A percentile compares a stretch with the other conserved stretches of the same genome.
Conservation (phyloP, 2,329 filamentous ascomycete genomes). For the Alternaria conjuncta region DNA sequence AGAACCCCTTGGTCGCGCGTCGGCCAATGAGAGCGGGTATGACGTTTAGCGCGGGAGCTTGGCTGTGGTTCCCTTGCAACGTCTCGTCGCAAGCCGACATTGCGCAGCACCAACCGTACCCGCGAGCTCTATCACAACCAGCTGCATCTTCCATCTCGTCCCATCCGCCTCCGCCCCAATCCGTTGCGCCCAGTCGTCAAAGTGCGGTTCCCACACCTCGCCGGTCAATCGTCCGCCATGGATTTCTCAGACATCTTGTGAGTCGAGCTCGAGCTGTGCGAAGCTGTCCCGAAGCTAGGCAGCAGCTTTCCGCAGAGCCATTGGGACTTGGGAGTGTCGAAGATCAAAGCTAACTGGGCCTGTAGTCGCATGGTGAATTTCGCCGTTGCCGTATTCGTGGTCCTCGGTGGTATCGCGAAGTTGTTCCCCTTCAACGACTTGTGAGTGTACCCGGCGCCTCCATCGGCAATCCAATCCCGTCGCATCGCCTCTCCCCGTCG, state of each 20-base stretch:
- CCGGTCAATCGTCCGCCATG: slow-evolving; percentile 60
- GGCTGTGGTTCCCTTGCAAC: slow-evolving; percentile 10
- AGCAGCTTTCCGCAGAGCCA: slow-evolving; percentile 13
- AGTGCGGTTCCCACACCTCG: slow-evolving; percentile 44
- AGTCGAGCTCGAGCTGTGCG: slow-evolving; percentile 49
- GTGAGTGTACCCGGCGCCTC: slow-evolving; percentile 47
- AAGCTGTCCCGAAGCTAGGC: slow-evolving; percentile 28
- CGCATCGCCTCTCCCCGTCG: neutral
- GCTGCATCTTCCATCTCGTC: slow-evolving; percentile 6
- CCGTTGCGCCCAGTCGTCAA: slow-evolving; percentile 27
- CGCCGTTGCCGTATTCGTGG: slow-evolving; percentile 82
- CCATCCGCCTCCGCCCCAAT: slow-evolving; percentile 1
- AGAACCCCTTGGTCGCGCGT: slow-evolving; percentile 8
- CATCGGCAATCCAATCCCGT: neutral
- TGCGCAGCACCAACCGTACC: slow-evolving; percentile 19
- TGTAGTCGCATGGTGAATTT: slow-evolving; percentile 92
- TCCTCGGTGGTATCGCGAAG: slow-evolving; percentile 80
- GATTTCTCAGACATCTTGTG: slow-evolving; percentile 94
- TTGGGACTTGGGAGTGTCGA: slow-evolving; percentile 1
- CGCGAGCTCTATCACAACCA: slow-evolving; percentile 7
- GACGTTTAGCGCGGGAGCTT: slow-evolving; percentile 17
- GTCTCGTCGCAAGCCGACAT: slow-evolving; percentile 13
- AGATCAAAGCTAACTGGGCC: slow-evolving; percentile 22
- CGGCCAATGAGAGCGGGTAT: slow-evolving; percentile 14
- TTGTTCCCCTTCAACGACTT: slow-evolving; percentile 63